Evolutionary conservation across 192 early-diverging fungal species (phyloP).

Genomic region (Helicostylum pulchrum): DNA sequence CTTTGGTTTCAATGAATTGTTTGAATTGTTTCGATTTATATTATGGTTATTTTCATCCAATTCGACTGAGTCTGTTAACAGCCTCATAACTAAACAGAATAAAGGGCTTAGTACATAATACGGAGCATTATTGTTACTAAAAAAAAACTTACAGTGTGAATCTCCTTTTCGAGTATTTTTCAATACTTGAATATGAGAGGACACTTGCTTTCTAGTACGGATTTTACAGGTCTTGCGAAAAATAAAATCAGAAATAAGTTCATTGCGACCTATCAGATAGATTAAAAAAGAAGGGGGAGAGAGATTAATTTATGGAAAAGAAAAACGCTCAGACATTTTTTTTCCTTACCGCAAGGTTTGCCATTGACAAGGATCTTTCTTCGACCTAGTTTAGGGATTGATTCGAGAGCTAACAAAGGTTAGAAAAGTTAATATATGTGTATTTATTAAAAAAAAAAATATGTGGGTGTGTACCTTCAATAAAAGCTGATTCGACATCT

Average conservation of each 20-base stretch:
- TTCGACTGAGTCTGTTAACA: constrained; percentile 43
- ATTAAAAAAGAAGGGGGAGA: constrained; percentile 23
- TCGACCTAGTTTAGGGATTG: constrained; percentile 50
- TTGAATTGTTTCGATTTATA: background rate
- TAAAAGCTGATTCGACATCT: constrained; percentile 57
- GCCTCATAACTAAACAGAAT: constrained; percentile 38
- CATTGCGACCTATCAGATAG: constrained; percentile 56
- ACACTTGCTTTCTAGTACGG: constrained; percentile 74
- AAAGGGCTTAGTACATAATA: background rate
- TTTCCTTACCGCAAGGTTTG: constrained; percentile 42
- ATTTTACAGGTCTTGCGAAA: constrained; percentile 61
- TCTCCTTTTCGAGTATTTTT: constrained; percentile 67
- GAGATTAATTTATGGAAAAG: constrained; percentile 31
- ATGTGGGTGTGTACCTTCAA: constrained; percentile 44
- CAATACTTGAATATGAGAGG: constrained; percentile 77
- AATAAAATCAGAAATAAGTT: constrained; percentile 75
- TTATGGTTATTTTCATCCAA: constrained; percentile 22
- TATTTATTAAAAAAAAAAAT: background rate
- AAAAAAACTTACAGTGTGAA: constrained; percentile 40
- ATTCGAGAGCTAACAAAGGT: constrained; percentile 40
- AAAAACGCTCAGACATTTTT: constrained; percentile 15
- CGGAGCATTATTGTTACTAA: background rate
- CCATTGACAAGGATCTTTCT: constrained; percentile 51
- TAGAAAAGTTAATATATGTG: background rate
- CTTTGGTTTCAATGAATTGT: background rate